Evolutionary conservation across 345 rosid genomes (phyloP).

Genomic region (Brassica napus): Da-Ae NC_063436.1:15959501-15960000

Average conservation of each 20-base stretch:
- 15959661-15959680: conserved; percentile 42
- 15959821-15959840: not conserved
- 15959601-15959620: conserved; percentile 57
- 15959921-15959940: not conserved
- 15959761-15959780: not conserved
- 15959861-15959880: not conserved
- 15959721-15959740: not conserved
- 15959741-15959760: not conserved
- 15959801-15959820: not conserved
- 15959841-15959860: too few relatives aligned
- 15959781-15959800: not conserved
- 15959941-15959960: not conserved
- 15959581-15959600: conserved; percentile 70
- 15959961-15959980: too few relatives aligned
- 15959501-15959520: conserved; percentile 60
- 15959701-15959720: too few relatives aligned
- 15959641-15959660: conserved; percentile 64
- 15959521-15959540: conserved; percentile 72
- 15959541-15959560: conserved; percentile 34
- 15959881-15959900: too few relatives aligned
- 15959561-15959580: conserved; percentile 58
- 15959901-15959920: too few relatives aligned
- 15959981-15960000: too few relatives aligned
- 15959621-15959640: conserved; percentile 43
- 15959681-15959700: not conserved